Evolutionary conservation across 2,329 filamentous ascomycete genomes (phyloP).

Genomic region (Ophiosphaerella korrae): DNA sequence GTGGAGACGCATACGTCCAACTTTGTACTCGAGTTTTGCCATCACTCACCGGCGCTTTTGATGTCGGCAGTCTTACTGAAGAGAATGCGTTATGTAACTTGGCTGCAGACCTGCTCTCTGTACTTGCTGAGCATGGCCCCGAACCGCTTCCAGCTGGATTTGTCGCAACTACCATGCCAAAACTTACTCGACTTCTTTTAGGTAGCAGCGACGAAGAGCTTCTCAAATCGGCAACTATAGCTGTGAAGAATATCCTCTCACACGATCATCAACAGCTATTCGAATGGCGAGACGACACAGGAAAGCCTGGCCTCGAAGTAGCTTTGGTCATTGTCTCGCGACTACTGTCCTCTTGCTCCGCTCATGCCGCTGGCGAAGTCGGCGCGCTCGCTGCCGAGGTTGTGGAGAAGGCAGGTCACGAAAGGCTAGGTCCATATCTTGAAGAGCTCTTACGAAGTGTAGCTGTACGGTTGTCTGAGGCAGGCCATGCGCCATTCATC

Average conservation of each 20-base stretch:
- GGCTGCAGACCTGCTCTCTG: constrained; percentile 81
- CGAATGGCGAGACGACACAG: constrained; percentile 77
- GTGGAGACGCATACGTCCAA: constrained; percentile 71
- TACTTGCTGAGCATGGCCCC: constrained; percentile 80
- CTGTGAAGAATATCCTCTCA: constrained; percentile 85
- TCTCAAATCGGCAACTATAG: constrained; percentile 81
- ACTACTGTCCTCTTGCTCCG: constrained; percentile 78
- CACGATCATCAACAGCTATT: constrained; percentile 92
- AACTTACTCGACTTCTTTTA: constrained; percentile 81
- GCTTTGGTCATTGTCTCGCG: constrained; percentile 91
- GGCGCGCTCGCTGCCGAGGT: constrained; percentile 91
- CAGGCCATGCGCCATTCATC: constrained; percentile 86
- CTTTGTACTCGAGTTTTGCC: constrained; percentile 87
- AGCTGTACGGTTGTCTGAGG: constrained; percentile 79
- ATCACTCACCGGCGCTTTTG: constrained; percentile 84
- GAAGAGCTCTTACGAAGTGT: constrained; percentile 88
- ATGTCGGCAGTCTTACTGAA: constrained; percentile 82
- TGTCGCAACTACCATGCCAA: constrained; percentile 82
- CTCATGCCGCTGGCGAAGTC: constrained; percentile 94
- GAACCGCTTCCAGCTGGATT: constrained; percentile 87
- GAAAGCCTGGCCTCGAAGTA: constrained; percentile 84
- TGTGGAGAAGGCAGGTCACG: constrained; percentile 92
- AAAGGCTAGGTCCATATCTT: constrained; percentile 87
- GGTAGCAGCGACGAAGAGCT: constrained; percentile 85
- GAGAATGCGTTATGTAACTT: constrained; percentile 86